Evolutionary conservation across 805 yeast species (phyloP).

Genomic region (Starmerella ratchasimensis): DNA sequence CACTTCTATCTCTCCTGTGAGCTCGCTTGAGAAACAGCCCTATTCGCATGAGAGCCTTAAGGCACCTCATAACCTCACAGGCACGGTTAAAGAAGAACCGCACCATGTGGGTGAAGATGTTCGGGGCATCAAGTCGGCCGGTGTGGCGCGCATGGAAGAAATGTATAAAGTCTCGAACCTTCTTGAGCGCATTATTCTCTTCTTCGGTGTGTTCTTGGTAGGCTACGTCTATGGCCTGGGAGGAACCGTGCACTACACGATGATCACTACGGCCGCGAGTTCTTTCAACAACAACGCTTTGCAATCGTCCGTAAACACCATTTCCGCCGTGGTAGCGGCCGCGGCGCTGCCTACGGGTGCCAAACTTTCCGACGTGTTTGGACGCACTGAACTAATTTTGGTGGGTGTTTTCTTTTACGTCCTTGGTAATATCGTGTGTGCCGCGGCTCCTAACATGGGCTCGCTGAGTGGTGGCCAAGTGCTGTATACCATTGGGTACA

Average conservation of each 20-base stretch:
- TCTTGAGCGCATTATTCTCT: constrained; percentile 31
- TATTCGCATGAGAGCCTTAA: too few species aligned
- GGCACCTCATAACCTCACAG: too few species aligned
- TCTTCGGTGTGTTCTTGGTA: constrained; percentile 38
- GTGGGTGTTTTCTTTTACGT: constrained; percentile 41
- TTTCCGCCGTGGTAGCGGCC: constrained; percentile 44
- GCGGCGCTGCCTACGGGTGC: constrained; percentile 58
- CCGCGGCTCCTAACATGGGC: constrained; percentile 44
- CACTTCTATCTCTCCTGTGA: too few species aligned
- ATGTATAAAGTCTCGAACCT: constrained; percentile 36
- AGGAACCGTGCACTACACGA: constrained; percentile 40
- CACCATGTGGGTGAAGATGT: too few species aligned
- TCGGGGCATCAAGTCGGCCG: constrained; percentile 23
- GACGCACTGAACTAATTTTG: constrained; percentile 41
- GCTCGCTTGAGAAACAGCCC: too few species aligned
- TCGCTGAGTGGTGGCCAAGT: constrained; percentile 55
- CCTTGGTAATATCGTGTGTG: constrained; percentile 51
- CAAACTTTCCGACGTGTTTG: constrained; percentile 51
- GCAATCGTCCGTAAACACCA: constrained; percentile 44
- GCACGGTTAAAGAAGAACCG: too few species aligned
- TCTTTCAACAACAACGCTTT: constrained; percentile 43
- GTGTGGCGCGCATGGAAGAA: constrained; percentile 45
- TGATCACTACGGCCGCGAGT: constrained; percentile 41
- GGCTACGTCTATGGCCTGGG: constrained; percentile 51
- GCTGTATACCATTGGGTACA: constrained; percentile 43